Evolutionary conservation across 2,329 filamentous ascomycete species (phyloP), one percentile per base, ranked within the genome.

Genomic region (Didymella exigua): DNA sequence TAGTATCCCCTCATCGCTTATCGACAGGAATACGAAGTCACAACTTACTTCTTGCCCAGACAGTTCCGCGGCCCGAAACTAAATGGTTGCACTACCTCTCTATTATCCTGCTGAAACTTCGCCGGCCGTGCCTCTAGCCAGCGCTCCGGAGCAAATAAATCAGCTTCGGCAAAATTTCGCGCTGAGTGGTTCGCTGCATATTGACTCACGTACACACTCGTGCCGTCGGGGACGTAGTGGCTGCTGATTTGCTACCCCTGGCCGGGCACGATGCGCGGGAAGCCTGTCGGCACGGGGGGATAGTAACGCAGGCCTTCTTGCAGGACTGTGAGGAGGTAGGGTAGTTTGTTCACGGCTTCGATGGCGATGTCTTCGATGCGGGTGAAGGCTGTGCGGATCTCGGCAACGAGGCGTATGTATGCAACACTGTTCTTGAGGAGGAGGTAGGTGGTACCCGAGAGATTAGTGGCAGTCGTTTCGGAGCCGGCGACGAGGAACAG

Each of bases 401-500:
- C 67, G 13, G 52, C 36, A 0, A 58, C 58, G 0, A 72, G 41
- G 24, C 67, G 70, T 0, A 45, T 42, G 45, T 68, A 68, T 0
- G 47, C 46, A 0, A 41, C 34, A 0, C 54, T 49, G 33, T 72
- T 51, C 16, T 40, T 55, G 19, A 78, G 62, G 0, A 84, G 66
- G 0, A 77, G 67, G 47, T 74, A 81, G 0, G 77, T 78, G 0
- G 70, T 64, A 1, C 79, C 79, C 0, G 71, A 65, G 2, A 82
- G 64, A 2, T 75, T 63, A 0, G 79, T 79, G 0, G 79, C 79
- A 0, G 78, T 81, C 0, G 80, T 82, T 49, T 82, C 79, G 4
- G 71, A 75, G 0, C 79, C 80, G 0, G 76, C 79, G 2, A 74
- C 51, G 5, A 79, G 66, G 33, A 79, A 65, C 1, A 71, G 44